Conservation (phyloP, 176 grass and related monocot genomes). For the Aegilops umbellulata region DNA sequence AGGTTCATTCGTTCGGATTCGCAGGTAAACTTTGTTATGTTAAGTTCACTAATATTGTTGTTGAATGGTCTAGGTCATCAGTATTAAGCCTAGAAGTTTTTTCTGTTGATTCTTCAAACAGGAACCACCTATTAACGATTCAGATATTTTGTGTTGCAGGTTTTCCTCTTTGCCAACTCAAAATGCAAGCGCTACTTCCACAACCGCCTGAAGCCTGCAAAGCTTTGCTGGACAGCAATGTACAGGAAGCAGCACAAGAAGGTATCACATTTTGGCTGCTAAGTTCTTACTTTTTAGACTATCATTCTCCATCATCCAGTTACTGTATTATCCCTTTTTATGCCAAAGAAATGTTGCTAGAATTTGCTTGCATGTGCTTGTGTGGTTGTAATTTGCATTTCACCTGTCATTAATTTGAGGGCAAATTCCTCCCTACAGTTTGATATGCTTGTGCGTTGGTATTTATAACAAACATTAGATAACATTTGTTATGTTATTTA, state of each 20-base stretch:
- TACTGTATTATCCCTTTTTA: background rate
- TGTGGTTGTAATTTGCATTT: background rate
- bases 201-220: conserved; percentile 90
- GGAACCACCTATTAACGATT: background rate
- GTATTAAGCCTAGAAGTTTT: background rate
- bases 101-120: background rate
- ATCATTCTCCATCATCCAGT: background rate
- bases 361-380: too few relatives aligned
- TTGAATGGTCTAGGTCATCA: background rate
- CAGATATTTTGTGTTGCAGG: conserved; percentile 29
- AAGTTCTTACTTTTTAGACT: background rate
- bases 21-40: conserved; percentile 44
- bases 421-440: background rate
- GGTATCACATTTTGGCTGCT: conserved; percentile 33
- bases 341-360: background rate
- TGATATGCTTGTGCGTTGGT: background rate
- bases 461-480: background rate
- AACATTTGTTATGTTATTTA: background rate
- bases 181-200: conserved; percentile 96
- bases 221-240: conserved; percentile 93
- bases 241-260: conserved; percentile 98
- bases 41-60: background rate
- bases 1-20: conserved; percentile 81
- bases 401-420: background rate
- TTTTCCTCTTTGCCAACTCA: conserved; percentile 87